Base-by-base conservation (phyloP, 2,329 filamentous ascomycete species). In the Rhinocladiella similis region DNA sequence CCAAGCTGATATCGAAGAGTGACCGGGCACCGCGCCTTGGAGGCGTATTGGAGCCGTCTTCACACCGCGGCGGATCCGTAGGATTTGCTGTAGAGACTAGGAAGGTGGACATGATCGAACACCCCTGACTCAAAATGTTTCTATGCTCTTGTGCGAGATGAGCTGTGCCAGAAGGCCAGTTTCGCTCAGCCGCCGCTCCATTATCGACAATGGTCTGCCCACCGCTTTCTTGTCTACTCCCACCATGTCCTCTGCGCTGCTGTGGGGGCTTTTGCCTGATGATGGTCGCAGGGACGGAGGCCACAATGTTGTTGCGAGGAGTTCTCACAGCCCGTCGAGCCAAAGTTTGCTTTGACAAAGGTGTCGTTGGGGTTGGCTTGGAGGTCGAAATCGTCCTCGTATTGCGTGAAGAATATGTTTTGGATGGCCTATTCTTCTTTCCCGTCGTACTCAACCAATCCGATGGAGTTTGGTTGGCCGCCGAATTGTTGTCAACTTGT, bases 121-220 rank as follows among this genome's bases (percentile, higher is more conserved):
- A 20, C n/a, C 41, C 47, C 38, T 61, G n/a, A 18, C 20, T 20
- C 14, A 50, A 29, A 25, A 57, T 55, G 13, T 19, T 16, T 16
- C 47, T 38, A 25, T 52, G 54, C 12, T 73, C 68, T 1, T 70
- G 69, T 5, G 41, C 35, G 13, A 57, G 48, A 46, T 47, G 47
- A 10, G 43, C 14, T 3, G 29, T 55, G 7, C 39, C 20, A 10
- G 42, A 5, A 1, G 51, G 48, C 50, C 50, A 57, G 7, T 36
- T 10, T 12, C 41, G 50, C 19, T 36, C 39, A 12, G 18, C 19
- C 13, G 14, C 13, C n/a, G 27, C 22, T 5, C 19, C 12, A 3
- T 16, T 13, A 14, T 25, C 25, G 4, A 29, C 12, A 5, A 16
- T 27, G 12, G 10, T 9, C 13, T 27, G n/a, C 13, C n/a, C 3